phyloP scores from a whole-genome alignment of 768 basidiomycete genomes.

The Mycena epipterygia region DNA sequence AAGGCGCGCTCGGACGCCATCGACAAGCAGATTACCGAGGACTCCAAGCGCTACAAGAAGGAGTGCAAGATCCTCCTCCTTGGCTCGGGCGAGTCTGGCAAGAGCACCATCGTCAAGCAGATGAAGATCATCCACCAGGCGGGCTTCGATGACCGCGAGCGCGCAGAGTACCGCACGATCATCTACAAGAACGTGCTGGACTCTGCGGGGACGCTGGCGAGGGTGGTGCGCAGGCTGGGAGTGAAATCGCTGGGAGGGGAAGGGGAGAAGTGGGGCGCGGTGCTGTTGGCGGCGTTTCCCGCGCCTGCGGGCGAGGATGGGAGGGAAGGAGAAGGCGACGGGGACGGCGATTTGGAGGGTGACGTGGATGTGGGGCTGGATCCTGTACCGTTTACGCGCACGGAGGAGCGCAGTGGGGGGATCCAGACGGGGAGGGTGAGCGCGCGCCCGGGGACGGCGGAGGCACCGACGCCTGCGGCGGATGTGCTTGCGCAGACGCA shows the following conservation, averaged over 20 bases:
- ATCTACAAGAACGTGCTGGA: slow-evolving; percentile 80
- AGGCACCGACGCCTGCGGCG: neutral
- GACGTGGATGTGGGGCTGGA: too few species aligned
- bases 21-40: slow-evolving; percentile 6
- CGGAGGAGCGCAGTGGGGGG: neutral
- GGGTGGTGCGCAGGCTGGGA: slow-evolving; percentile 77
- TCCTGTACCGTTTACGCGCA: slow-evolving; percentile 22
- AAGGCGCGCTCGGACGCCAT: slow-evolving; percentile 11
- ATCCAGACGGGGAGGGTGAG: slow-evolving; percentile 6
- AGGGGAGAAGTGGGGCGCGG: neutral
- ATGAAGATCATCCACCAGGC: slow-evolving; percentile 89
- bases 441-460: neutral
- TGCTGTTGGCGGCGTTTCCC: neutral
- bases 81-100: slow-evolving; percentile 25
- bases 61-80: slow-evolving; percentile 25
- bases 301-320: too few species aligned
- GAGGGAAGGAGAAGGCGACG: too few species aligned
- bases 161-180: slow-evolving; percentile 69
- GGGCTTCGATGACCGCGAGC: slow-evolving; percentile 75
- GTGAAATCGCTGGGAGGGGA: too few species aligned
- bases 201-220: slow-evolving; percentile 76
- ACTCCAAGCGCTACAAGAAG: slow-evolving; percentile 11
- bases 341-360: too few species aligned
- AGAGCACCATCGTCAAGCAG: slow-evolving; percentile 44
- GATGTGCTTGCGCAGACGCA: slow-evolving; percentile 56